These are phyloP conservation scores for Isabelozyma gotoi DNA, from an alignment of 805 yeast species.

Conservation along the genomic window DNA sequence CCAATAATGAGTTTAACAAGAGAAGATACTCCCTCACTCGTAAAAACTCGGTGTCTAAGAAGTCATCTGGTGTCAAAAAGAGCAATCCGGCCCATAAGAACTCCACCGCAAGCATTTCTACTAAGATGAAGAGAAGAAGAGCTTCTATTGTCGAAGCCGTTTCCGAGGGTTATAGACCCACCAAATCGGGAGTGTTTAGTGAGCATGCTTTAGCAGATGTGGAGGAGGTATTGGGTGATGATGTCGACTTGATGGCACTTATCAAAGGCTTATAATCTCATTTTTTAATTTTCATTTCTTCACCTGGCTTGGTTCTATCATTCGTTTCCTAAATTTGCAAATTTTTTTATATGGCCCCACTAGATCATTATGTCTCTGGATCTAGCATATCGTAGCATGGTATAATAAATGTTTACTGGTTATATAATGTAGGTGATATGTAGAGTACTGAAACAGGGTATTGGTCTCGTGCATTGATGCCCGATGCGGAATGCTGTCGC, in stretches of 20 bases:
- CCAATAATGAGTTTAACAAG: constrained; percentile 24
- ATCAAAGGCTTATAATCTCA: constrained; percentile 25
- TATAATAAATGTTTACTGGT: neutral
- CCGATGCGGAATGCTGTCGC: too few relatives aligned
- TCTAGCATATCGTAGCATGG: neutral
- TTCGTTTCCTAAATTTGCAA: too few relatives aligned
- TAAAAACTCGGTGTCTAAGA: constrained; percentile 11
- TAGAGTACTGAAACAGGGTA: neutral
- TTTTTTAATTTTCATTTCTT: neutral
- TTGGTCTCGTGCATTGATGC: neutral
- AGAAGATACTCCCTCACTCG: constrained; percentile 19
- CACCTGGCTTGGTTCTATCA: neutral
- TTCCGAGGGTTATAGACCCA: constrained; percentile 70
- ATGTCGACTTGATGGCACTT: constrained; percentile 43
- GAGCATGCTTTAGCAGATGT: constrained; percentile 74
- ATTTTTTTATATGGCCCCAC: neutral
- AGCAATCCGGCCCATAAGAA: neutral
- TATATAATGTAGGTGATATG: too few relatives aligned
- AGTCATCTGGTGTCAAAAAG: constrained; percentile 6
- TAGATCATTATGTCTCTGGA: neutral
- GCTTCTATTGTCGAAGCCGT: constrained; percentile 75
- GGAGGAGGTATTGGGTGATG: constrained; percentile 65
- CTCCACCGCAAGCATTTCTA: constrained; percentile 9
- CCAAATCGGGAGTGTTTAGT: constrained; percentile 74
- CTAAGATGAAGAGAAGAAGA: constrained; percentile 49